These are phyloP conservation scores for Candida glucosophila DNA, from an alignment of 1,139 yeast genomes.

Conservation along the genomic window DNA sequence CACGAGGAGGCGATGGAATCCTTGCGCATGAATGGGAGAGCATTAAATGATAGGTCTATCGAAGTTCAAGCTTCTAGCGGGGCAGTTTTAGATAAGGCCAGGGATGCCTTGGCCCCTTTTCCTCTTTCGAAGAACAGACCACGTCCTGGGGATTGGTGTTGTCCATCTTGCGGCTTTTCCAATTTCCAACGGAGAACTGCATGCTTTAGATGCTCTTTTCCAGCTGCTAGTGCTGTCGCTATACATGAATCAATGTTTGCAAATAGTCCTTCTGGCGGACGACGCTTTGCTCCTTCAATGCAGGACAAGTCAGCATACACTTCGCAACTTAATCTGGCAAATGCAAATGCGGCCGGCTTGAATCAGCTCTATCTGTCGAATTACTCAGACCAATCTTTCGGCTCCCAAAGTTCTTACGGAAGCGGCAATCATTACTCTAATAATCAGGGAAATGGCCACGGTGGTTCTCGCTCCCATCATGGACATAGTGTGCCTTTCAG, in stretches of 20 bases:
- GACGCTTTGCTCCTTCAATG: conserved; percentile 5
- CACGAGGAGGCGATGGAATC: conserved; percentile 85
- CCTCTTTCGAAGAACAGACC: conserved; percentile 88
- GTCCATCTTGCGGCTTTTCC: conserved; percentile 93
- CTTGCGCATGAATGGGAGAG: conserved; percentile 70
- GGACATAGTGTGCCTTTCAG: conserved; percentile 69
- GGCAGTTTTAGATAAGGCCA: conserved; percentile 69
- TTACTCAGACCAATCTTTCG: conserved; percentile 2
- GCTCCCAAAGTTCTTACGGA: conserved; percentile 5
- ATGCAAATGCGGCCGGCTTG: conserved; percentile 9
- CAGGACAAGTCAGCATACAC: conserved; percentile 8
- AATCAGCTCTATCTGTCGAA: conserved; percentile 3
- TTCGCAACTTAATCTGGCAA: conserved; percentile 8
- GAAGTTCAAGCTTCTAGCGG: conserved; percentile 86
- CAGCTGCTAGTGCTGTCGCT: conserved; percentile 66
- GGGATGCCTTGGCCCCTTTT: conserved; percentile 72
- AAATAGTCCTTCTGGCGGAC: conserved; percentile 5
- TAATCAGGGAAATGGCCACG: conserved; percentile 10
- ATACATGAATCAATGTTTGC: conserved; percentile 41
- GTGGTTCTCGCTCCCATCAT: conserved; percentile 12
- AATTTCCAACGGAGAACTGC: conserved; percentile 93
- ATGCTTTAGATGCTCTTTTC: conserved; percentile 87
- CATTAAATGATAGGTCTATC: conserved; percentile 61
- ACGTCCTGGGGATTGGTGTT: conserved; percentile 96
- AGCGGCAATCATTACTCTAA: conserved; percentile 9